Base-by-base conservation (phyloP, 2,329 filamentous ascomycete species). In the Chaetoscypha palmicola region DNA sequence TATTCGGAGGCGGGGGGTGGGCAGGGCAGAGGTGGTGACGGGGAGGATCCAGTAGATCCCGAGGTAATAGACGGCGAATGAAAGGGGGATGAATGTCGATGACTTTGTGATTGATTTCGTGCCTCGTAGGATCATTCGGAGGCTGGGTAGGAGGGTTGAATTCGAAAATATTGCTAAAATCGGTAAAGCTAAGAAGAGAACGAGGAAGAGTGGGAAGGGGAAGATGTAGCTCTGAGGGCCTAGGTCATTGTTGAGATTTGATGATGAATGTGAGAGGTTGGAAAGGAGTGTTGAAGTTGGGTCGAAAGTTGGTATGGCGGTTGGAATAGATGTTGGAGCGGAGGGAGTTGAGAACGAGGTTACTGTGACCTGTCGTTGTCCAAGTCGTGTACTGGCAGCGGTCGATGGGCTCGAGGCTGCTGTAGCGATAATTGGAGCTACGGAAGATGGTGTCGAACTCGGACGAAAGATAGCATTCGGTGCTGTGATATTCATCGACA, bases 401-500 rank as follows among this genome's bases (percentile, higher is more conserved):
- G 38, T 21, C 33, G 22, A 5, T 40, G 42, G n/a, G n/a, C n/a
- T n/a, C n/a, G n/a, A 30, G 14, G 19, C 7, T 2, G 30, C 10
- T n/a, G 26, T 22, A 14, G 42, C 10, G 4, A 22, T 1, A 19
- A 17, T 21, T 28, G 36, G 28, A 3, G 20, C 8, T 7, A 33
- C 26, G 20, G 26, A 21, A 12, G 24, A 38, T n/a, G 11, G 22
- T 12, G 42, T 28, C 36, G 34, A 30, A n/a, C 17, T 22, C 11
- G 33, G 23, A 11, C 33, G 24, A 12, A 43, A 47, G 7, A 47
- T 19, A 1, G 20, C 17, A 14, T 16, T 32, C 19, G 45, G 45
- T 9, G 30, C 17, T 10, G 35, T 43, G 14, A 47, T 21, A 19
- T 50, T 46, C 44, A 47, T 50, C 17, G 36, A 24, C 20, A 50